These are phyloP conservation scores for Primulina tabacum DNA, from an alignment of 257 asterid genomes.

Conservation along the genomic window DNA sequence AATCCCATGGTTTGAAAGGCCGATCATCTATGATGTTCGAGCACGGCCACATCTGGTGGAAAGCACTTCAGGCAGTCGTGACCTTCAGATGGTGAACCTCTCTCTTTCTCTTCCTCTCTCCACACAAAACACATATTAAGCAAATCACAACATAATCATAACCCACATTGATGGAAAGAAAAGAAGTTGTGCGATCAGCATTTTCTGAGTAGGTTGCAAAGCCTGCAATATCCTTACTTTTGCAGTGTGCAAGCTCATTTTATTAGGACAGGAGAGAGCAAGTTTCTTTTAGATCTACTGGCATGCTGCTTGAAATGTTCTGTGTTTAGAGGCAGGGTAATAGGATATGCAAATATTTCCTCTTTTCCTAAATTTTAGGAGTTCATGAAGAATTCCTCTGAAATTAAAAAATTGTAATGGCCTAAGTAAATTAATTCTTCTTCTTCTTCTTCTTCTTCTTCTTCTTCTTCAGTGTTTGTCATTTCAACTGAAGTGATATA, in stretches of 20 bases:
- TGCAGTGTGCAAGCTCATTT: not conserved
- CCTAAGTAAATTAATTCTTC: not conserved
- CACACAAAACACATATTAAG: not conserved
- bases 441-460: too few species aligned
- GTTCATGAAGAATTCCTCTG: not conserved
- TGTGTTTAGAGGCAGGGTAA: not conserved
- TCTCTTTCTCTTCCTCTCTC: not conserved
- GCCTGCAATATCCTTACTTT: not conserved
- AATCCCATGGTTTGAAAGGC: slow-evolving; percentile 61
- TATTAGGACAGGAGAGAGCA: not conserved
- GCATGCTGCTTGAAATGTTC: not conserved
- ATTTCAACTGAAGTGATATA: not conserved
- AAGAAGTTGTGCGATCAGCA: not conserved
- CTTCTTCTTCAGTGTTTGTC: not conserved
- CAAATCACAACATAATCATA: not conserved
- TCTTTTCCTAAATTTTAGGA: not conserved
- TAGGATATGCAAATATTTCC: not conserved
- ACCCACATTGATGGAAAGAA: not conserved
- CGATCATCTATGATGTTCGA: slow-evolving; percentile 53
- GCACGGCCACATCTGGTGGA: slow-evolving; percentile 54
- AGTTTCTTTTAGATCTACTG: not conserved
- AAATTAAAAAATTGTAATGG: not conserved
- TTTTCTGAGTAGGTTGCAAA: not conserved
- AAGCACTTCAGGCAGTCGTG: slow-evolving; percentile 61
- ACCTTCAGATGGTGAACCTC: slow-evolving; percentile 55